Base-by-base conservation (phyloP, 2,329 filamentous ascomycete species). In the Curvularia eragrostidis region DNA sequence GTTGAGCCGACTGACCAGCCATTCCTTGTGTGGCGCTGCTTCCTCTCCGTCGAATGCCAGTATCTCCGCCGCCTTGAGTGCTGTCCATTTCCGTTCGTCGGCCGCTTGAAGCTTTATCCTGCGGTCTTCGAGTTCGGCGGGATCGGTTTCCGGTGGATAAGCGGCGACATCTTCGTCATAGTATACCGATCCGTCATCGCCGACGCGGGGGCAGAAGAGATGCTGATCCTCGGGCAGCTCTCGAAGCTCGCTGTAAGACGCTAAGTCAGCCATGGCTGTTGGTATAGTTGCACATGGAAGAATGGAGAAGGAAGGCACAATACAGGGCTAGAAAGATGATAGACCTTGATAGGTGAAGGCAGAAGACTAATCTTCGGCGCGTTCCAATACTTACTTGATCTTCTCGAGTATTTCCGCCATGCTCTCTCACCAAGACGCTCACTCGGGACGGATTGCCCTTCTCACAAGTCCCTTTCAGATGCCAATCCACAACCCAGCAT, bases 21-120 rank as follows among this genome's bases (percentile, higher is more conserved):
- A 77, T 52, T 76, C 67, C 52, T 80, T 76, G 58, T 79, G 79
- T 41, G 72, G 68, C 34, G 67, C 65, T n/a, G 81, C 81, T 54
- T 82, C 80, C 1, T 75, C 71, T 10, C 81, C 81, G 46, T 83
- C 78, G 51, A 75, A 83, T 3, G 81, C 81, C 50, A 83, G 65
- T 52, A 83, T 81, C 62, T 78, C 74, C 41, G 79, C 70, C 3
- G 77, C 77, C 36, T 78, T 73, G 28, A 83, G 63, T 1, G 79
- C 74, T 28, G 77, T 62, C 63, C 75, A 75, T 66, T 77, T 79
- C 48, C 79, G 69, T 23, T 74, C 65, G 44, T 77, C 66, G 13
- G 79, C 78, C 59, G 78, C 73, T 54, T 73, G 57, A 23, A 82
- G 62, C 54, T 70, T 72, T 30, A 64, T 30, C 48, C 68, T 64